A percentile compares a stretch with the other conserved stretches of the same genome.
Evolutionary conservation across 169 alveolate species (phyloP).

Genomic region (Cryptosporidium tyzzeri): DNA sequence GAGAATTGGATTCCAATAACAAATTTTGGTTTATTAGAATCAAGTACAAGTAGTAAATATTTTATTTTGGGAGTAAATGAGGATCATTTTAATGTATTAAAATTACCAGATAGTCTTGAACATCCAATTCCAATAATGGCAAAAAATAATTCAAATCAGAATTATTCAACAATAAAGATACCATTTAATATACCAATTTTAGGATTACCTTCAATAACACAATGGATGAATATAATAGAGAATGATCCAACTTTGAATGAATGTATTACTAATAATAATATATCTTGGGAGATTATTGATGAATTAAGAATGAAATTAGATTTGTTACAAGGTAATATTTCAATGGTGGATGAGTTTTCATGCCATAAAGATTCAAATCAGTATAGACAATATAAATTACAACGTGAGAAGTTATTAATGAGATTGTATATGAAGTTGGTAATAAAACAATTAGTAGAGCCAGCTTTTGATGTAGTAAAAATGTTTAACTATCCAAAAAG

Average conservation of each 20-base stretch:
- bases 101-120: slow-evolving; percentile 65
- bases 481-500: slow-evolving; percentile 68
- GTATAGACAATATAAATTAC: slow-evolving; percentile 14
- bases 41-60: slow-evolving; percentile 26
- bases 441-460: slow-evolving; percentile 56
- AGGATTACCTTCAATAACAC: slow-evolving; percentile 58
- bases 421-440: slow-evolving; percentile 47
- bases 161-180: slow-evolving; percentile 33
- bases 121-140: slow-evolving; percentile 65
- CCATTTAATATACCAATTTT: slow-evolving; percentile 63
- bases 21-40: slow-evolving; percentile 44
- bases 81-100: slow-evolving; percentile 56
- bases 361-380: background rate
- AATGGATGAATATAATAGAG: slow-evolving; percentile 65
- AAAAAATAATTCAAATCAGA: slow-evolving; percentile 10
- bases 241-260: slow-evolving; percentile 54
- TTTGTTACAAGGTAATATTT: slow-evolving; percentile 5
- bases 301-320: slow-evolving; percentile 43
- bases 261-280: slow-evolving; percentile 58
- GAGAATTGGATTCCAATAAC: slow-evolving; percentile 68
- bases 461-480: slow-evolving; percentile 64
- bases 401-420: slow-evolving; percentile 57
- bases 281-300: slow-evolving; percentile 68
- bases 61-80: slow-evolving; percentile 39
- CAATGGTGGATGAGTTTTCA: slow-evolving; percentile 11